Base-by-base conservation (phyloP, 2,329 filamentous ascomycete species). In the Botrytis cinerea region DNA sequence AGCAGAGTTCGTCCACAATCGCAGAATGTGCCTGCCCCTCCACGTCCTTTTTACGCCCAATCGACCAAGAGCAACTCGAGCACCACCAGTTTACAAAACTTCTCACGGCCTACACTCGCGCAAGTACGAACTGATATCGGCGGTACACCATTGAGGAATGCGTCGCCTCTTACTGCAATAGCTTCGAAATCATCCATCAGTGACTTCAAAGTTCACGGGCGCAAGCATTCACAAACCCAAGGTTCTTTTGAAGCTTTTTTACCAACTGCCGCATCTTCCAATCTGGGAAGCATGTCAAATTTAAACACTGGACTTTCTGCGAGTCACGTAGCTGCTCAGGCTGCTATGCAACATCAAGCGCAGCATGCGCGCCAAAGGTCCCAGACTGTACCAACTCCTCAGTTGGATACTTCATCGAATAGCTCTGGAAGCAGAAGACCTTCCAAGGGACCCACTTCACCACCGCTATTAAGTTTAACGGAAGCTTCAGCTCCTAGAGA, bases 251-350 rank as follows among this genome's bases (percentile, higher is more conserved):
- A 95, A 80, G 89, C 92, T 60, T 90, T 87, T 35, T 84, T 95
- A 66, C 91, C 92, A 35, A 90, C 89, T 82, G 83, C 80, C 83
- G 78, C 78, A 57, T 74, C 72, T 12, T 80, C 86, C 81, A 82
- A 84, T 72, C 71, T 79, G 51, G 74, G 75, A 73, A 79, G 73
- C 61, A 81, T 80, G 79, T 79, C 77, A 63, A 80, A 78, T 71
- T 54, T 76, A 46, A 82, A 82, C 81, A 80, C 81, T 10, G 81
- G 81, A 48, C 79, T 90, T 82, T 82, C 83, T 83, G 89, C 92
- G n/a, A 93, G 92, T 81, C 91, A 93, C 81, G 93, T 94, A 76
- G 93, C 93, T 57, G 92, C 92, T 28, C 92, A 94, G 82, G 90
- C 92, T 16, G 93, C 93, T 79, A 90, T 93, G 84, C 88, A 88